Evolutionary conservation across 495 filamentous ascomycete species (phyloP), one percentile per base, ranked within the genome.

Genomic region (Astrothelium macrocarpum): DNA sequence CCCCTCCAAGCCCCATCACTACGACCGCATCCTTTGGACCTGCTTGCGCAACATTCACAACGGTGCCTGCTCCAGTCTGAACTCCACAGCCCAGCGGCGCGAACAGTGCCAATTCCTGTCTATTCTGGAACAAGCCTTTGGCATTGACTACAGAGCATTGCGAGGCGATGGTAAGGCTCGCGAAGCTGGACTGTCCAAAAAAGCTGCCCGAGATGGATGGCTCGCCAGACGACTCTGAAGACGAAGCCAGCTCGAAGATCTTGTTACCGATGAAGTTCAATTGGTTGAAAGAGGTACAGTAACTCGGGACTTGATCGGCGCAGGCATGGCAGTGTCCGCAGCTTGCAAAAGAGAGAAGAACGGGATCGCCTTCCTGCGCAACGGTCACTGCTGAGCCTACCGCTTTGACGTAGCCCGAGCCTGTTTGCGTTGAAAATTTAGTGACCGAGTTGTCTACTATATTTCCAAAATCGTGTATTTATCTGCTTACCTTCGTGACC

Each of bases 61-160:
- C 64, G 14, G 67, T 65, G 23, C 76, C 76, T 23, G 68, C 70
- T 10, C 77, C 77, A 9, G 77, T 79, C 66, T 75, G 73, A 32
- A 78, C 69, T 2, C 75, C 77, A 56, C 77, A 78, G 7, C 77
- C 77, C 42, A 79, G 70, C 2, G 77, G 76, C 9, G 77, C 71
- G 28, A 75, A 72, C 0, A 76, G 53, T 11, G 66, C 64, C 59
- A 77, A 46, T 23, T 71, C 64, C 11, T 72, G 45, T 2, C 70
- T 66, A 59, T 61, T 32, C 18, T 59, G 34, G 59, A 65, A 69
- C 61, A 58, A 63, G 59, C 60, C 67, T 63, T 65, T 70, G 25
- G 61, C 71, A 34, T 74, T 74, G 53, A 76, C 70, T 10, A 78
- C 67, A 59, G 63, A 68, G 42, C 45, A 32, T 53, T 71, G 69